Base-by-base conservation (phyloP, 169 alveolate species). In the Plasmodium falciparum region DNA sequence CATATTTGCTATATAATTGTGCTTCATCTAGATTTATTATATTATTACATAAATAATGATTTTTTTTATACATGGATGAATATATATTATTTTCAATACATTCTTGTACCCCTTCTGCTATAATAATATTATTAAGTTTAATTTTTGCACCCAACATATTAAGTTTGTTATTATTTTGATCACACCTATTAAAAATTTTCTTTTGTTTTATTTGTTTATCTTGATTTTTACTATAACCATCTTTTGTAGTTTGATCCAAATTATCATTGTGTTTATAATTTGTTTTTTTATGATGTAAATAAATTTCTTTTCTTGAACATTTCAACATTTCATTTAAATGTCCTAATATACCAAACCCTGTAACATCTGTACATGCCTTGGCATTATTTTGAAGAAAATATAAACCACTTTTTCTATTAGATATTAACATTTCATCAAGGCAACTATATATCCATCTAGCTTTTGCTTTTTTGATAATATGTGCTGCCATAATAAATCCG, bases 401-500 rank as follows among this genome's bases (percentile, higher is more conserved):
- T 61, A 86, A 72, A 2, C 92, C 92, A 61, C 88, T 49, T 33
- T 86, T 73, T 29, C 72, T 86, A 86, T 86, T 86, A 50, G 92
- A 86, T 56, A 86, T 62, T 45, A 86, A 56, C 92, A 86, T 86
- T 72, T 86, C 92, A 49, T 86, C 92, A 58, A 86, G 92, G 43
- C 88, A 86, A 33, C 43, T 86, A 58, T 86, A 86, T 13, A 86
- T 61, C 92, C 92, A 86, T 43, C 92, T 86, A 61, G 83, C 92
- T 72, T 86, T 86, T 15, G 92, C 92, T 54, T 86, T 72, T 72
- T 86, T 86, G 11, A 49, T 43, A 71, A 86, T 72, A 67, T 86
- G 86, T 13, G 92, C 92, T 59, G 92, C 92, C 92, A 86, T 86
- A 56, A 86, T 86, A 67, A 86, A 86, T n/a, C 92, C 92, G 50